Conservation (phyloP, 768 basidiomycete species). For the Amyloporia xantha region DNA sequence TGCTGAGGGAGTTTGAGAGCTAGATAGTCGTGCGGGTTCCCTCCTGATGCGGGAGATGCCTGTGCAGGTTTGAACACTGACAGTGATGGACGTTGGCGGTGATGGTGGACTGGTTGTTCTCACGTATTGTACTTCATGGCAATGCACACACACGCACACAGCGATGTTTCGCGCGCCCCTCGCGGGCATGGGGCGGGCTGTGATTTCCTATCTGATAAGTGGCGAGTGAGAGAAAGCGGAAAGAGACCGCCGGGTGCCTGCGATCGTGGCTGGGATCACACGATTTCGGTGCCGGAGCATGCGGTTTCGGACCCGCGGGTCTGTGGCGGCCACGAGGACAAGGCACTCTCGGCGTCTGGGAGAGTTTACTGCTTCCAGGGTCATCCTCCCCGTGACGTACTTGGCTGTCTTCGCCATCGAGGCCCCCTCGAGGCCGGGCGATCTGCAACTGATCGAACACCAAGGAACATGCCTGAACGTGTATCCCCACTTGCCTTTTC, state of each 20-base stretch:
- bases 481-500: background rate
- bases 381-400: slow-evolving; percentile 11
- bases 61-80: background rate
- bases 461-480: background rate
- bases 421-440: slow-evolving; percentile 6
- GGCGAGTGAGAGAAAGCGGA: background rate
- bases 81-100: background rate
- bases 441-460: slow-evolving; percentile 10
- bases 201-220: background rate
- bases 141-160: no score
- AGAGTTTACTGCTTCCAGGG: no score
- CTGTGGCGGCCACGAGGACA: slow-evolving; percentile 3
- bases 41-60: background rate
- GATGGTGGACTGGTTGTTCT: background rate
- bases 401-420: slow-evolving; percentile 1
- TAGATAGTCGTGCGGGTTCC: slow-evolving; percentile 31
- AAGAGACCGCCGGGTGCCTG: slow-evolving; percentile 1
- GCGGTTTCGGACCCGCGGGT: background rate
- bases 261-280: slow-evolving; percentile 6
- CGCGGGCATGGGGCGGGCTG: no score
- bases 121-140: background rate
- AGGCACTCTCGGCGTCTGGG: background rate
- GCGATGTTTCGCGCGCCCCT: no score
- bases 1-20: slow-evolving; percentile 43
- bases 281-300: slow-evolving; percentile 15